phyloP scores from a whole-genome alignment of 1,284 basidiomycete species.

The Schizopora paradoxa region DNA sequence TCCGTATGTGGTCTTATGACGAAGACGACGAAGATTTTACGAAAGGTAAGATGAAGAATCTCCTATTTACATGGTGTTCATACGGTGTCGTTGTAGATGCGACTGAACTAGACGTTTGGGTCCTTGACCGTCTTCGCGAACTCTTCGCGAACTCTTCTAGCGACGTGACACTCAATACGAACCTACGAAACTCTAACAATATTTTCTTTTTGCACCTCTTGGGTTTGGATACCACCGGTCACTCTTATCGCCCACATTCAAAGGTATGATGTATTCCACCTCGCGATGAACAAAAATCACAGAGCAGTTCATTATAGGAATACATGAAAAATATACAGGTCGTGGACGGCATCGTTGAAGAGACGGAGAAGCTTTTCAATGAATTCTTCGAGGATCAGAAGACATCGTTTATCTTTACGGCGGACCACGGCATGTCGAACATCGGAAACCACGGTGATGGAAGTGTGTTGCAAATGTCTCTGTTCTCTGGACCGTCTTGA shows the following conservation, averaged over 20 bases:
- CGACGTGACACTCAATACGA: conserved; percentile 41
- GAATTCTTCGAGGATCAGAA: conserved; percentile 65
- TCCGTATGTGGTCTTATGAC: conserved; percentile 73
- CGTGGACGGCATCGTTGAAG: conserved; percentile 73
- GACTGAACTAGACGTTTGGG: conserved; percentile 76
- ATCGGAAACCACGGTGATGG: conserved; percentile 92
- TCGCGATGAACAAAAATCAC: not conserved
- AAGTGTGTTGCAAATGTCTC: conserved; percentile 38
- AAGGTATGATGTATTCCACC: conserved; percentile 35
- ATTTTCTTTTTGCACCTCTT: conserved; percentile 85
- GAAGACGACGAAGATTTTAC: conserved; percentile 83
- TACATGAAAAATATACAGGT: conserved; percentile 83
- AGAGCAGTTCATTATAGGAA: conserved; percentile 43
- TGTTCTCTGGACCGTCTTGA: conserved; percentile 9
- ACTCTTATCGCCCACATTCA: conserved; percentile 84
- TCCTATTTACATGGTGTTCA: not conserved
- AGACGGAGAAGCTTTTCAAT: conserved; percentile 58
- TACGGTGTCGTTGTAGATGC: conserved; percentile 50
- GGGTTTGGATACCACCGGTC: conserved; percentile 84
- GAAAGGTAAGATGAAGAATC: conserved; percentile 45
- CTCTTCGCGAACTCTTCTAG: conserved; percentile 66
- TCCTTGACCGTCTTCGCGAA: conserved; percentile 56
- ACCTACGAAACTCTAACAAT: conserved; percentile 52
- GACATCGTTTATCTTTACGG: conserved; percentile 81
- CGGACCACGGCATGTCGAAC: conserved; percentile 88